A percentile compares a stretch with the other conserved stretches of the same genome.
Conservation (phyloP, 169 alveolate genomes). For the Plasmodium sp. region DNA sequence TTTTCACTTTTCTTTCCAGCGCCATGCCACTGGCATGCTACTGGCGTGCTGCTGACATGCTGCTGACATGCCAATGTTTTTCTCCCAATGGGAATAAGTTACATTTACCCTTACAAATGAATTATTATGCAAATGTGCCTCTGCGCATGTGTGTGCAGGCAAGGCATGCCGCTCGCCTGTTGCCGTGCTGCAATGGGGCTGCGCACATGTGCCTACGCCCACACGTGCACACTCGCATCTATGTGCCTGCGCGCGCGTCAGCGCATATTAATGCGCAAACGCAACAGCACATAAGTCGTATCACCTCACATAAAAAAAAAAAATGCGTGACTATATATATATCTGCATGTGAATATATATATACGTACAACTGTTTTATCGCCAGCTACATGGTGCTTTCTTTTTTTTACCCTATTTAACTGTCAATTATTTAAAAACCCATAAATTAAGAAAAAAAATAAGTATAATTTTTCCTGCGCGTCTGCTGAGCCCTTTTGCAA, state of each 20-base stretch:
- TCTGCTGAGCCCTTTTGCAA: background rate
- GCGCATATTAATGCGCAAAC: background rate
- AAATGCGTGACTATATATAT: background rate
- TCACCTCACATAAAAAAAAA: background rate
- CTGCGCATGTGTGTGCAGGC: slow-evolving; percentile 5
- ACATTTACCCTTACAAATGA: background rate
- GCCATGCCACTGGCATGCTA: background rate
- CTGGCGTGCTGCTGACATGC: background rate
- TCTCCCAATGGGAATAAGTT: background rate
- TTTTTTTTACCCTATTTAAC: slow-evolving; percentile 10
- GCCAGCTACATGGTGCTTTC: background rate
- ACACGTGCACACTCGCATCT: background rate
- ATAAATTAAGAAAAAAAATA: background rate
- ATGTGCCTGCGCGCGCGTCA: background rate
- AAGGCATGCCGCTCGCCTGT: background rate
- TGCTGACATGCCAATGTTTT: background rate
- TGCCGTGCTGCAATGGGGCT: background rate
- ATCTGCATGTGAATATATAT: background rate
- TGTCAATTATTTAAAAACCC: slow-evolving; percentile 35
- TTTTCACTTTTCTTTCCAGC: background rate
- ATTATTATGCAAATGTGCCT: background rate
- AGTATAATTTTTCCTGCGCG: background rate
- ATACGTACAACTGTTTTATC: slow-evolving; percentile 1
- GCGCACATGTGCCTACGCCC: background rate
- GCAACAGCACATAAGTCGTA: background rate